Conservation (phyloP, 495 filamentous ascomycete genomes). For the Immersiella caudata region DNA sequence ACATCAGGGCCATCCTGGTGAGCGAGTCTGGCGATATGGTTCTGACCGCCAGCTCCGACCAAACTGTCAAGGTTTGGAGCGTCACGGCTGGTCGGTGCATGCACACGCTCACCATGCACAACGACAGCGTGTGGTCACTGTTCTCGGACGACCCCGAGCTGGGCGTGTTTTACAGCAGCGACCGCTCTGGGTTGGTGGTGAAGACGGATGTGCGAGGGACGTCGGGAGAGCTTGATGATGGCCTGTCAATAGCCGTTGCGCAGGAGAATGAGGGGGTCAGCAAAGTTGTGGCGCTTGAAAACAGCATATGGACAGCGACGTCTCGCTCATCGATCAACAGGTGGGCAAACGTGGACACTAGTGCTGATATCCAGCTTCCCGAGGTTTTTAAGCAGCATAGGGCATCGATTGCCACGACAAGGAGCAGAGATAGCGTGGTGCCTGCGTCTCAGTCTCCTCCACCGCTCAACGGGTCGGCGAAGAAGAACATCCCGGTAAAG, state of each 20-base stretch:
- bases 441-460: slow-evolving; percentile 24
- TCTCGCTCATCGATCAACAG: slow-evolving; percentile 93
- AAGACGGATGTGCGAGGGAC: slow-evolving; percentile 86
- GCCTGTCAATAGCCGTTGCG: slow-evolving; percentile 80
- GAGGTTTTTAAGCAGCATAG: slow-evolving; percentile 60
- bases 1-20: slow-evolving; percentile 86
- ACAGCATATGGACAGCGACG: slow-evolving; percentile 92
- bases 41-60: slow-evolving; percentile 93
- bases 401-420: slow-evolving; percentile 49
- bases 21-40: slow-evolving; percentile 86
- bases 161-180: slow-evolving; percentile 89
- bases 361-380: slow-evolving; percentile 53
- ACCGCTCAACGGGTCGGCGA: slow-evolving; percentile 40
- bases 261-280: slow-evolving; percentile 90
- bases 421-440: slow-evolving; percentile 30
- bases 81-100: slow-evolving; percentile 91
- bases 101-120: slow-evolving; percentile 98
- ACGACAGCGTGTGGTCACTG: slow-evolving; percentile 95
- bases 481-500: slow-evolving; percentile 72
- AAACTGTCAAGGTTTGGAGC: slow-evolving; percentile 97
- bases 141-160: slow-evolving; percentile 86
- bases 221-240: slow-evolving; percentile 79
- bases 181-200: slow-evolving; percentile 86
- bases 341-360: slow-evolving; percentile 86
- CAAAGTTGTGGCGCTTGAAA: slow-evolving; percentile 78